Evolutionary conservation across 2,329 filamentous ascomycete genomes (phyloP), one percentile per base, ranked within the genome.

Genomic region (Ilyonectria sp.): DNA sequence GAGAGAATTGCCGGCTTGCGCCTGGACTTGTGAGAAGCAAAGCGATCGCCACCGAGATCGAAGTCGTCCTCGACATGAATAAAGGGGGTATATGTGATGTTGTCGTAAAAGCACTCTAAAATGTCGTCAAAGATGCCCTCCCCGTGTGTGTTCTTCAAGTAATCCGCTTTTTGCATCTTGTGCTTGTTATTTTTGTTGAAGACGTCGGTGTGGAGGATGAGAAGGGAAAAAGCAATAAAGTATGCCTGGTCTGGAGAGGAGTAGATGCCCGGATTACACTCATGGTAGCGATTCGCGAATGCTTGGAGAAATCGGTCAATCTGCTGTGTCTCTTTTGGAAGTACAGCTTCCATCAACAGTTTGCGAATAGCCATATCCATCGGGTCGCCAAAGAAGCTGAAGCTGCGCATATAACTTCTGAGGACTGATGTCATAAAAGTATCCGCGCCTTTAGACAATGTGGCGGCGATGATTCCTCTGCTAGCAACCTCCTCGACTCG

Each of bases 151-250:
- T 98, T 98, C 81, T 97, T 98, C 74, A 98, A 87, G 81, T 99
- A 99, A 77, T 98, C 96, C 1, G 88, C 84, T 78, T 97, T 97
- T 77, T 97, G 94, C 96, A 99, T 99, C 82, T 99, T 99, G 80
- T 96, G 90, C 83, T 98, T 98, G 84, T 98, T 98, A 84, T 98
- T 99, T 82, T 97, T 97, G 86, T 99, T 99, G 89, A 98, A 98
- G n/a, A 97, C 94, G 78, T 99, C 96, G 0, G 96, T 98, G 76
- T 99, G 96, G 37, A 99, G 86, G 73, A 99, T 98, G 67, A 99
- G 89, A 63, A 99, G 90, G 2, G 95, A 98, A 78, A 99, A 99
- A 17, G 95, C 94, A 71, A 98, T 95, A 76, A 98, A 97, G 79
- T 98, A 98, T n/a, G 96, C 95, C 82, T 98, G 94, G 76, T 98